phyloP scores from a whole-genome alignment of 2,329 filamentous ascomycete species.

The Proliferodiscus dingleyae region DNA sequence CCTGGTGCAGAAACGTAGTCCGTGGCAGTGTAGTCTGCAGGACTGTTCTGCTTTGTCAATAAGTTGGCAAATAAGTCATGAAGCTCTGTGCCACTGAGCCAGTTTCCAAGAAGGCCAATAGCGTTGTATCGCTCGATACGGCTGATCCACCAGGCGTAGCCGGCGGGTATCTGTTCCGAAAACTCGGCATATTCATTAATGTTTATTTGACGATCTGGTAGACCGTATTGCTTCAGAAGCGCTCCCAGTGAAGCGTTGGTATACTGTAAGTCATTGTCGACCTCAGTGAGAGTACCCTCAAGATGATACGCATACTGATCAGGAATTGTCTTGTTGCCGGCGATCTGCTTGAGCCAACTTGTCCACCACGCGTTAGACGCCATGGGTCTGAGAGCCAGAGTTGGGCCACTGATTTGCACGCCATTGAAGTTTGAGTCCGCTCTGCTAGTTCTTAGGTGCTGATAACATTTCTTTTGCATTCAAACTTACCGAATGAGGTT shows the following conservation, averaged over 20 bases:
- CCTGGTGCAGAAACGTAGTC: constrained; percentile 39
- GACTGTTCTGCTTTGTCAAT: constrained; percentile 18
- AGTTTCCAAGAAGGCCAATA: constrained; percentile 22
- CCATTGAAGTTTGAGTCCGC: background rate
- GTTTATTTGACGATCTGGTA: constrained; percentile 17
- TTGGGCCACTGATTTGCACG: constrained; percentile 34
- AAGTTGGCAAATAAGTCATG: constrained; percentile 23
- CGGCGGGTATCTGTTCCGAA: constrained; percentile 15
- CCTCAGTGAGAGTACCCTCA: constrained; percentile 34
- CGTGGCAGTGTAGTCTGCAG: constrained; percentile 13
- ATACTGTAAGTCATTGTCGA: constrained; percentile 28
- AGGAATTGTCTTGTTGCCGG: constrained; percentile 35
- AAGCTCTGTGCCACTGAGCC: constrained; percentile 15
- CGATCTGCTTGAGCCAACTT: constrained; percentile 33
- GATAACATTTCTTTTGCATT: background rate
- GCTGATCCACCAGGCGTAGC: constrained; percentile 21
- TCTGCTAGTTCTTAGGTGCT: background rate
- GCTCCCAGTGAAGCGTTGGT: constrained; percentile 25
- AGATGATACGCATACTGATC: constrained; percentile 42
- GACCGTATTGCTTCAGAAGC: constrained; percentile 23
- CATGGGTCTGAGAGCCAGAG: constrained; percentile 31
- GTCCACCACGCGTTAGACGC: constrained; percentile 32
- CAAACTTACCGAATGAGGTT: too few species aligned
- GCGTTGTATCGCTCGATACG: constrained; percentile 21
- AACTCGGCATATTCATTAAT: constrained; percentile 22